These are phyloP conservation scores for Geotrichum ghanense DNA, from an alignment of 805 yeast genomes.

Conservation along the genomic window DNA sequence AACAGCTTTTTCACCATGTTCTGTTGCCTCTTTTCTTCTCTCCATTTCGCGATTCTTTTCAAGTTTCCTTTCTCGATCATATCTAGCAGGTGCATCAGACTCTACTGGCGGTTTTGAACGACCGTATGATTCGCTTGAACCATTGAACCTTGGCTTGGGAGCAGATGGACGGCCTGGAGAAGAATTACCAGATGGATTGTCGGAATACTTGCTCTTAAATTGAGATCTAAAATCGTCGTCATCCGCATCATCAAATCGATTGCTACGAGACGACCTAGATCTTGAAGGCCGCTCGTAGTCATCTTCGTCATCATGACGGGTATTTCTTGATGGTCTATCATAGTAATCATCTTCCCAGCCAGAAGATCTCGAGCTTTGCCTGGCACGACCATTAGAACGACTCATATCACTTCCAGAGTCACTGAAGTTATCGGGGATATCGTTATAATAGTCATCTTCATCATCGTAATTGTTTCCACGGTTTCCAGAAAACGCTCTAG, in stretches of 20 bases:
- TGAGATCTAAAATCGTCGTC: constrained; percentile 30
- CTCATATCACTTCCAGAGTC: constrained; percentile 31
- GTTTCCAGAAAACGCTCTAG: constrained; percentile 60
- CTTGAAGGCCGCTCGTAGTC: constrained; percentile 5
- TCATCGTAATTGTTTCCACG: constrained; percentile 38
- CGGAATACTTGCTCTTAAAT: constrained; percentile 31
- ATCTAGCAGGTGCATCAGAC: constrained; percentile 8
- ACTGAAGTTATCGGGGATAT: constrained; percentile 59
- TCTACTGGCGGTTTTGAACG: not conserved
- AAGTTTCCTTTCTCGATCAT: constrained; percentile 10
- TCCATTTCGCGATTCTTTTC: constrained; percentile 2
- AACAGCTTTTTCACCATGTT: constrained; percentile 62
- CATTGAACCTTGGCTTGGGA: constrained; percentile 31
- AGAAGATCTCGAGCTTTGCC: constrained; percentile 12
- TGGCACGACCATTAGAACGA: constrained; percentile 7
- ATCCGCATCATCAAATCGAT: constrained; percentile 12
- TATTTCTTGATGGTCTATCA: constrained; percentile 33
- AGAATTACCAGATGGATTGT: constrained; percentile 21
- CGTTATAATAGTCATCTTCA: constrained; percentile 62
- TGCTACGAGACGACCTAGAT: constrained; percentile 8
- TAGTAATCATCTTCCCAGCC: constrained; percentile 86
- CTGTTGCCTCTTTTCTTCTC: constrained; percentile 6
- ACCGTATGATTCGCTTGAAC: not conserved
- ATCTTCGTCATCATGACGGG: constrained; percentile 20
- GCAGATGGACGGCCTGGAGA: constrained; percentile 32